These are phyloP conservation scores for Diaporthe sp. DNA, from an alignment of 2,329 filamentous ascomycete species.

Conservation along the genomic window DNA sequence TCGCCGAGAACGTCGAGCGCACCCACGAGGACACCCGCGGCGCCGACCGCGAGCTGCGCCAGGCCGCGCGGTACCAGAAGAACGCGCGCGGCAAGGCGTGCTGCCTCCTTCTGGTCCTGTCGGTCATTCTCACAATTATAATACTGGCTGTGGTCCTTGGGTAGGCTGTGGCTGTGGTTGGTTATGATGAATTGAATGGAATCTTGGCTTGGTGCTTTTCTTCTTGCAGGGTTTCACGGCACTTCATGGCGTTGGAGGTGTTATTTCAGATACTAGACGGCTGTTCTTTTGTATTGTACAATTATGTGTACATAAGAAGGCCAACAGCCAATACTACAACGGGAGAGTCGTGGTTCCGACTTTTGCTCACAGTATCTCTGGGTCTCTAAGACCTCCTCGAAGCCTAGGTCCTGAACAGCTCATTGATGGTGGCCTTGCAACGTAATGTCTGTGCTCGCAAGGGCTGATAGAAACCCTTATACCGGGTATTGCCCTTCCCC, in stretches of 20 bases:
- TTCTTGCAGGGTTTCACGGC: conserved; percentile 15
- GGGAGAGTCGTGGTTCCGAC: background rate
- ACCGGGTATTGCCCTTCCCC: background rate
- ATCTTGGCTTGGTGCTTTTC: conserved; percentile 29
- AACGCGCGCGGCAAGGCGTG: conserved; percentile 95
- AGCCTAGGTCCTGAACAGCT: background rate
- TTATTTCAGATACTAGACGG: background rate
- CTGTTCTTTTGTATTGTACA: background rate
- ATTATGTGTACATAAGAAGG: conserved; percentile 24
- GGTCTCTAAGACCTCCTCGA: background rate
- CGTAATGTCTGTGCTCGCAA: background rate
- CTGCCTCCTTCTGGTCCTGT: conserved; percentile 89
- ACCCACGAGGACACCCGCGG: conserved; percentile 86
- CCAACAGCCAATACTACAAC: background rate
- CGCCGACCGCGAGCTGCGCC: conserved; percentile 87
- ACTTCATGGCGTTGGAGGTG: conserved; percentile 6
- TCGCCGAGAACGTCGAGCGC: conserved; percentile 88
- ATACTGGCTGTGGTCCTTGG: conserved; percentile 88
- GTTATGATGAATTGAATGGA: conserved; percentile 31
- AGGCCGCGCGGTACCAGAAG: conserved; percentile 93
- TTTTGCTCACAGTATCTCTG: background rate
- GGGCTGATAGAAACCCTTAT: background rate
- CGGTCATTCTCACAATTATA: conserved; percentile 90
- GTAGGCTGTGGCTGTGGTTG: conserved; percentile 52
- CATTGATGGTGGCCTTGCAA: background rate